Evolutionary conservation across 805 yeast species (phyloP), one percentile per base, ranked within the genome.

Genomic region (Starmerella geochares): DNA sequence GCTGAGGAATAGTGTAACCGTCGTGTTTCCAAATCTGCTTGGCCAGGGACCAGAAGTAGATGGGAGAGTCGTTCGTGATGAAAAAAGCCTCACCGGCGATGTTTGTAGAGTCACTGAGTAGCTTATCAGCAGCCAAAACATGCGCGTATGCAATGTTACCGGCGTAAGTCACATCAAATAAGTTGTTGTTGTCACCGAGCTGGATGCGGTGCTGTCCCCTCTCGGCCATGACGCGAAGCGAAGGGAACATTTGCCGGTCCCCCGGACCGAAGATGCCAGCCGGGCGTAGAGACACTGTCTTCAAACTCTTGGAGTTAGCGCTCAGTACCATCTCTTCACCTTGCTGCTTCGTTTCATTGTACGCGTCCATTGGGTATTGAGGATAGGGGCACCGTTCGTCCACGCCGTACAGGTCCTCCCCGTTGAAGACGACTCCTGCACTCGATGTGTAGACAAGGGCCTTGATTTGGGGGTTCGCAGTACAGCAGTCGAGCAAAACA

Each of bases 251-350:
- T 65, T 92, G 99, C 53, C 98, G 78, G 65, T 92, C 98, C 39
- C 98, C 97, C 5, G 97, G 98, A 4, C 98, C 99, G 70, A 92
- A 92, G 43, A 92, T 87, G 35, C 98, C 99, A 1, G 98, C 96
- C 1, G 98, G 98, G 55, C 99, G 77, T 44, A 92, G 67, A 1
- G 96, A 92, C 32, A 85, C 83, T 0, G 98, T 92, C 44, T 75
- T 68, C 56, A 88, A 76, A 1, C 71, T 71, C 13, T 72, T 69
- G 43, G 76, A 75, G 65, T 86, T 84, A 16, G 94, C 84, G 19
- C 75, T 69, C 61, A 88, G 72, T 2, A 87, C 95, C 69, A 80
- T 75, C 16, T 73, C 74, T 67, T 92, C 99, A 0, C 96, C 98
- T 53, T 74, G 73, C 9, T 95, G 96, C 65, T 92, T 92, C 9